A percentile compares a stretch with the other conserved stretches of the same genome.
Conservation (phyloP, 192 early-diverging fungal genomes). For the Backusella liffmaniae region DNA sequence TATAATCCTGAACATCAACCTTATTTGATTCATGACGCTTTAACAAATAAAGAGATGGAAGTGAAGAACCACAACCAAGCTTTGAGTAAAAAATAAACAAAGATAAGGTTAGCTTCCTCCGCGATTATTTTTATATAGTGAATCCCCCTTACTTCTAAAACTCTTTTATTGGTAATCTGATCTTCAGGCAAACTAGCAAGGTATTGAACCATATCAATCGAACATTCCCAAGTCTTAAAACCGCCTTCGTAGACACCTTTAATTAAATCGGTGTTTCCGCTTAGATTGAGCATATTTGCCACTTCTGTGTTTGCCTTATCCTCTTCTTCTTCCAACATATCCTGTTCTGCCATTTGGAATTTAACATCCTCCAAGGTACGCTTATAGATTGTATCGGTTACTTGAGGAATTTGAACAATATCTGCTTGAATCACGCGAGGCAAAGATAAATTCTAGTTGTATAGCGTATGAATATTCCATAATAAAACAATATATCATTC, state of each 20-base stretch:
- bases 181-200: constrained; percentile 44
- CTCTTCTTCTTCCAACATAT: constrained; percentile 52
- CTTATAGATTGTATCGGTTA: constrained; percentile 52
- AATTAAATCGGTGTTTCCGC: constrained; percentile 72
- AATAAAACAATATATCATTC: background rate
- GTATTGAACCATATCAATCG: constrained; percentile 79
- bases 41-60: constrained; percentile 83
- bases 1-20: constrained; percentile 94
- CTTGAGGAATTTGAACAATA: constrained; percentile 19
- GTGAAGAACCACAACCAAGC: constrained; percentile 87
- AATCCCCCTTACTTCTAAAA: constrained; percentile 47
- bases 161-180: constrained; percentile 40
- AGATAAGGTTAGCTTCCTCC: no score
- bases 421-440: constrained; percentile 33
- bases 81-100: constrained; percentile 34
- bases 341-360: constrained; percentile 78
- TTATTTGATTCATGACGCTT: constrained; percentile 37
- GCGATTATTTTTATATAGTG: background rate
- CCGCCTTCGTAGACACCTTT: constrained; percentile 93
- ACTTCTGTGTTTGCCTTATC: constrained; percentile 14
- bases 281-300: constrained; percentile 41
- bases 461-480: background rate
- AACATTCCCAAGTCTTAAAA: constrained; percentile 98
- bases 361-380: constrained; percentile 79
- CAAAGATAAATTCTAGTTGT: constrained; percentile 16